phyloP scores from a whole-genome alignment of 257 asterid species.

The Apocynum venetum region DNA sequence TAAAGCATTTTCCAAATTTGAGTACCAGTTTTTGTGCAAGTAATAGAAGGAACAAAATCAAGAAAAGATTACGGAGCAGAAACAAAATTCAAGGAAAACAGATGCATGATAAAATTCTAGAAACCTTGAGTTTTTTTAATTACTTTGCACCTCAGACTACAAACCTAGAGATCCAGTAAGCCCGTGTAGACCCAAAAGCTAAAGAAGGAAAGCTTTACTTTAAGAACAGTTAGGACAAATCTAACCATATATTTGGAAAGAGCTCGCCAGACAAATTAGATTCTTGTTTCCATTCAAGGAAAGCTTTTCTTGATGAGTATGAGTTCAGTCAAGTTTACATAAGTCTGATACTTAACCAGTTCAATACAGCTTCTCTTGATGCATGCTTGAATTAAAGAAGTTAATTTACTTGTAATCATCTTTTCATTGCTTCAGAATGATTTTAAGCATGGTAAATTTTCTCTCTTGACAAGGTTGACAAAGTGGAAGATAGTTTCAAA shows the following conservation, averaged over 20 bases:
- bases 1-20: background rate
- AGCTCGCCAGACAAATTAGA: background rate
- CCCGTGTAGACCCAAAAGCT: background rate
- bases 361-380: background rate
- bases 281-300: background rate
- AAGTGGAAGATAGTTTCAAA: constrained; percentile 54
- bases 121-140: background rate
- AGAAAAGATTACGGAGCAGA: background rate
- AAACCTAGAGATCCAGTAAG: background rate
- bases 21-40: background rate
- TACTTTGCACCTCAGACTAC: background rate
- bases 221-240: background rate
- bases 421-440: constrained; percentile 10
- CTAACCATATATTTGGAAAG: background rate
- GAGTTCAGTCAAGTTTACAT: background rate
- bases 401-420: background rate
- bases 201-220: background rate
- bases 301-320: background rate
- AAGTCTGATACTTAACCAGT: background rate
- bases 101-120: background rate
- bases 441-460: constrained; percentile 12
- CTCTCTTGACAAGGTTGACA: constrained; percentile 49
- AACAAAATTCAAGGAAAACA: background rate
- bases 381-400: background rate
- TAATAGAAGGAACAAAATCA: background rate